Evolutionary conservation across 208 protist genomes (phyloP).

Genomic region (Acanthamoeba culbertsoni): DNA sequence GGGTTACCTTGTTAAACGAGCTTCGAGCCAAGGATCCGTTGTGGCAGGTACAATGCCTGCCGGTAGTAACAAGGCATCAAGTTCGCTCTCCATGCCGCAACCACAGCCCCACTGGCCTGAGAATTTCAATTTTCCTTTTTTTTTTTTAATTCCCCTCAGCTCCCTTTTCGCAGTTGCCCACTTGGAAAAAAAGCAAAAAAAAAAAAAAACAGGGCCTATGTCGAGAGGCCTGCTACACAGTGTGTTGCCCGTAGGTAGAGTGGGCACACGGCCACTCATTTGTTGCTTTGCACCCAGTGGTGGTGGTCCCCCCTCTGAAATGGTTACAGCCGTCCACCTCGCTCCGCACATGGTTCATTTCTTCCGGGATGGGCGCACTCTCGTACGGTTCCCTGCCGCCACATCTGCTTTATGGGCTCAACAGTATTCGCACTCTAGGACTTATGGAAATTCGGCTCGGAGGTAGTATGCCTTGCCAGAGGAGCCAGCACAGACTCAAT

Average conservation of each 20-base stretch:
- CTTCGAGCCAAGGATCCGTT: constrained; percentile 5
- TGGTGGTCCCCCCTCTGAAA: neutral
- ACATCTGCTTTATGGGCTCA: neutral
- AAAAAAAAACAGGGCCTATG: too few relatives aligned
- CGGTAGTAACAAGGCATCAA: neutral
- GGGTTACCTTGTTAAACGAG: neutral
- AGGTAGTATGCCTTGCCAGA: neutral
- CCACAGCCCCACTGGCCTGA: too few relatives aligned
- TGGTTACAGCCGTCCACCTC: neutral
- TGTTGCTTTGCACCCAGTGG: neutral
- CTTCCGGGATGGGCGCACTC: neutral
- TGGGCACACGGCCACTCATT: too few relatives aligned
- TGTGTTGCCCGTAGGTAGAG: too few relatives aligned
- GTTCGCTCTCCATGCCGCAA: too few relatives aligned
- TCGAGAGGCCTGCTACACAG: too few relatives aligned
- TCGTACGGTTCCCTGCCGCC: neutral
- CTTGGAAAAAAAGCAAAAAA: neutral
- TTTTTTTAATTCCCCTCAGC: neutral
- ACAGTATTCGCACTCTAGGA: neutral
- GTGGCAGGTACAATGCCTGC: neutral
- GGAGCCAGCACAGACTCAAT: neutral
- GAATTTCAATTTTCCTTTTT: too few relatives aligned
- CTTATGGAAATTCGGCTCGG: neutral
- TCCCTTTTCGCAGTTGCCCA: neutral
- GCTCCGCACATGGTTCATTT: neutral